These are phyloP conservation scores for Madurella mycetomatis DNA, from an alignment of 2,329 filamentous ascomycete species.

Conservation along the genomic window DNA sequence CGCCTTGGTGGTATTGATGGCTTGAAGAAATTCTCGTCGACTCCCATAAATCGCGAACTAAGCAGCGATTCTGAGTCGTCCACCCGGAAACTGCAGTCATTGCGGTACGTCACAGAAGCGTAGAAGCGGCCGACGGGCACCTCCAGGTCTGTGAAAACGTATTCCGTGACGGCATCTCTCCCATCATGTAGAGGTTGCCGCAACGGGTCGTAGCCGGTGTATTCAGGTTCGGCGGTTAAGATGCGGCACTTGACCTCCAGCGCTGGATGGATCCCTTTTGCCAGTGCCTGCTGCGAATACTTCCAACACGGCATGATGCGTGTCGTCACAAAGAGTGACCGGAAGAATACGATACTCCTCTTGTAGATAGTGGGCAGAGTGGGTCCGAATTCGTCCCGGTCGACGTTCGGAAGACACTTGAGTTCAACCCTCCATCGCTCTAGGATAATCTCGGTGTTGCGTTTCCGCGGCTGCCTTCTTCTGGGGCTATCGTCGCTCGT, in stretches of 20 bases:
- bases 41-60: slow-evolving; percentile 88
- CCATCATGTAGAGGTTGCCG: slow-evolving; percentile 64
- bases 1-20: slow-evolving; percentile 61
- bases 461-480: slow-evolving; percentile 36
- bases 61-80: slow-evolving; percentile 87
- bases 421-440: slow-evolving; percentile 90
- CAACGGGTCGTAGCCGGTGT: slow-evolving; percentile 62
- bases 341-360: slow-evolving; percentile 91
- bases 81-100: slow-evolving; percentile 83
- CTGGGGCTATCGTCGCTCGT: slow-evolving; percentile 42
- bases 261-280: slow-evolving; percentile 63
- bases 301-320: slow-evolving; percentile 84
- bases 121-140: slow-evolving; percentile 81
- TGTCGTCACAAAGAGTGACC: slow-evolving; percentile 77
- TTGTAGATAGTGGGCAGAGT: slow-evolving; percentile 88
- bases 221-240: slow-evolving; percentile 53
- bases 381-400: slow-evolving; percentile 54
- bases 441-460: slow-evolving; percentile 70
- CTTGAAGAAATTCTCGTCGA: slow-evolving; percentile 81
- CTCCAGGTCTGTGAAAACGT: slow-evolving; percentile 77
- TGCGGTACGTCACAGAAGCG: slow-evolving; percentile 77
- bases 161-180: slow-evolving; percentile 65
- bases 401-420: slow-evolving; percentile 52
- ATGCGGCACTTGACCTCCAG: slow-evolving; percentile 80
- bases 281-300: slow-evolving; percentile 67